Conservation (phyloP, 108 stramenopile species). For the Cyclotella kingstonii region DNA sequence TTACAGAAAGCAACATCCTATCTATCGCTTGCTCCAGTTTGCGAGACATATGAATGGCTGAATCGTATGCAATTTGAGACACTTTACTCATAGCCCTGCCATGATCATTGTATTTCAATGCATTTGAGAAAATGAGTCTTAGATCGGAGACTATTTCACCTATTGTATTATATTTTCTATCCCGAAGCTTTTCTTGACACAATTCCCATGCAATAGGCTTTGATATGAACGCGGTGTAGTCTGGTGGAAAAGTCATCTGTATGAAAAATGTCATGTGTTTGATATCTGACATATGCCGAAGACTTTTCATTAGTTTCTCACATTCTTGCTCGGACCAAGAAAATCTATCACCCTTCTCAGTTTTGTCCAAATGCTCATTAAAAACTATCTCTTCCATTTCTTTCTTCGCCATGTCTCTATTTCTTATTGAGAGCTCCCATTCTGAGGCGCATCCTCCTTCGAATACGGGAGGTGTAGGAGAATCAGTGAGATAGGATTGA, state of each 20-base stretch:
- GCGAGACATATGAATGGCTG: slow-evolving; percentile 69
- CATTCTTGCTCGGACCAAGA: slow-evolving; percentile 81
- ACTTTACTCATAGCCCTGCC: slow-evolving; percentile 49
- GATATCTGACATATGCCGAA: slow-evolving; percentile 71
- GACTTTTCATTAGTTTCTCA: slow-evolving; percentile 76
- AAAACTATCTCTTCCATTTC: slow-evolving; percentile 82
- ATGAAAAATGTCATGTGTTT: slow-evolving; percentile 76
- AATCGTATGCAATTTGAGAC: slow-evolving; percentile 68
- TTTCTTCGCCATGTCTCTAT: slow-evolving; percentile 63
- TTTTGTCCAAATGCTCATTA: slow-evolving; percentile 68
- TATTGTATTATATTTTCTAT: slow-evolving; percentile 68
- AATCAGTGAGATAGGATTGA: slow-evolving; percentile 49
- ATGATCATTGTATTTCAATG: slow-evolving; percentile 77
- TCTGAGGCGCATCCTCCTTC: slow-evolving; percentile 52
- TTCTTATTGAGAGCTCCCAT: slow-evolving; percentile 71
- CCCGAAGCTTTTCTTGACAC: slow-evolving; percentile 61
- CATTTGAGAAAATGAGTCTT: slow-evolving; percentile 82
- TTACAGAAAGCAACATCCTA: slow-evolving; percentile 70
- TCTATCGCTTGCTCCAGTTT: slow-evolving; percentile 82
- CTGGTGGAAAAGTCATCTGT: slow-evolving; percentile 59
- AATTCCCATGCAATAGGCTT: slow-evolving; percentile 84
- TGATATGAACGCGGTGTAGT: slow-evolving; percentile 78
- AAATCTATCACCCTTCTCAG: slow-evolving; percentile 64
- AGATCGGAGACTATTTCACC: slow-evolving; percentile 71
- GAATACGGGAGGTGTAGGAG: slow-evolving; percentile 40